Conservation (phyloP, 1,284 basidiomycete species). For the Cystobasidium slooffiae region DNA sequence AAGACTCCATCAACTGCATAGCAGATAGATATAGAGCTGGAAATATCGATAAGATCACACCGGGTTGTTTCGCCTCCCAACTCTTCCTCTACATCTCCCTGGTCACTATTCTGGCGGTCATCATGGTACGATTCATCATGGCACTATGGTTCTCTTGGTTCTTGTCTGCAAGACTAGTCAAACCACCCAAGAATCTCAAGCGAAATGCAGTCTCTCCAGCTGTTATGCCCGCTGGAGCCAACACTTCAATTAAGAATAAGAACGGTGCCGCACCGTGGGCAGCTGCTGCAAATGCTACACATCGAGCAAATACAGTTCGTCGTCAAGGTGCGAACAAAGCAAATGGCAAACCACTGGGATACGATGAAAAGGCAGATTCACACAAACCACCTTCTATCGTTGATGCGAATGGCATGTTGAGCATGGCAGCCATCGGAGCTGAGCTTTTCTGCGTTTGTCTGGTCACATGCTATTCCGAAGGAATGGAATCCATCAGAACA, state of each 20-base stretch:
- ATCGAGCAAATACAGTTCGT: conserved; percentile 52
- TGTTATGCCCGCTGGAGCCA: conserved; percentile 92
- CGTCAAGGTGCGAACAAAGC: conserved; percentile 32
- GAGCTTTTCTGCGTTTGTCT: conserved; percentile 94
- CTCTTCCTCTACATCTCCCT: conserved; percentile 91
- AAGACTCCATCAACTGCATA: conserved; percentile 75
- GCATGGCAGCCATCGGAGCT: conserved; percentile 82
- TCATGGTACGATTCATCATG: conserved; percentile 92
- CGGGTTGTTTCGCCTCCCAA: conserved; percentile 90
- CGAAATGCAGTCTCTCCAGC: conserved; percentile 85
- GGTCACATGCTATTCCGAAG: conserved; percentile 97
- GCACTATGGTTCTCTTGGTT: conserved; percentile 97
- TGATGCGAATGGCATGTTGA: conserved; percentile 64
- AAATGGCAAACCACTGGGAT: conserved; percentile 16
- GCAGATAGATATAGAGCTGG: conserved; percentile 85
- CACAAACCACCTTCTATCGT: conserved; percentile 43
- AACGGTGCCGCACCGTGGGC: conserved; percentile 90
- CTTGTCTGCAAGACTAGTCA: conserved; percentile 76
- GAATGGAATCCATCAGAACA: conserved; percentile 84
- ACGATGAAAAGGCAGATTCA: conserved; percentile 19
- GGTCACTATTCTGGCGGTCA: conserved; percentile 85
- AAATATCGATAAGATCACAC: conserved; percentile 93
- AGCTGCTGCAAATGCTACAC: conserved; percentile 41
- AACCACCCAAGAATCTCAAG: conserved; percentile 72
- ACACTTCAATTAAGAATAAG: conserved; percentile 81